A percentile compares a stretch with the other conserved stretches of the same genome.
Evolutionary conservation across 179 eudicot genomes (phyloP).

Genomic region (Beta corolliflora): DNA sequence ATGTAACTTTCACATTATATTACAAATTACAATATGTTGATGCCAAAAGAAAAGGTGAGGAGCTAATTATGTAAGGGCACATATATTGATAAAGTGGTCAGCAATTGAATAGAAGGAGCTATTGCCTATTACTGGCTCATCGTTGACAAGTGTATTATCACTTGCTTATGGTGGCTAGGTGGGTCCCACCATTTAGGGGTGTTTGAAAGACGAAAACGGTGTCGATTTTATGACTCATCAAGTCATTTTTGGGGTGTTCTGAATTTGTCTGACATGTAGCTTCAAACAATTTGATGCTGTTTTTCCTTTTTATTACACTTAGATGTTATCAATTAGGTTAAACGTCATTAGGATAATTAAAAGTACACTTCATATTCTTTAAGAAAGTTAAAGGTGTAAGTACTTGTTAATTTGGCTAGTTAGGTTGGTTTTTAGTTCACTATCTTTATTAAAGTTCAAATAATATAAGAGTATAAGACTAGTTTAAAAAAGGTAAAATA

Average conservation of each 20-base stretch:
- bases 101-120: background rate
- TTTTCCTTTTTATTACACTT: background rate
- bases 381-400: too few species aligned
- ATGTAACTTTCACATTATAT: conserved; percentile 21
- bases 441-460: too few species aligned
- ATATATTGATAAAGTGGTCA: background rate
- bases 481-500: too few species aligned
- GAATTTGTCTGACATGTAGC: background rate
- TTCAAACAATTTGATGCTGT: background rate
- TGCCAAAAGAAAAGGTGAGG: background rate
- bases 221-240: conserved; percentile 15
- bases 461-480: too few species aligned
- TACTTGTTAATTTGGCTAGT: too few species aligned
- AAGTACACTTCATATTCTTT: too few species aligned
- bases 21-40: background rate
- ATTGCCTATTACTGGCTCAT: conserved; percentile 13
- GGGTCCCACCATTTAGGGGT: conserved; percentile 4
- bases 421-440: too few species aligned
- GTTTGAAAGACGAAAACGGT: background rate
- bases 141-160: conserved; percentile 22
- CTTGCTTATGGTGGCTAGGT: background rate
- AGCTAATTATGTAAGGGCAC: background rate
- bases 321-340: too few species aligned
- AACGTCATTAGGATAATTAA: too few species aligned
- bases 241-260: conserved; percentile 5